Base-by-base conservation (phyloP, 1,284 basidiomycete genomes). In the Tilletia indica region DNA sequence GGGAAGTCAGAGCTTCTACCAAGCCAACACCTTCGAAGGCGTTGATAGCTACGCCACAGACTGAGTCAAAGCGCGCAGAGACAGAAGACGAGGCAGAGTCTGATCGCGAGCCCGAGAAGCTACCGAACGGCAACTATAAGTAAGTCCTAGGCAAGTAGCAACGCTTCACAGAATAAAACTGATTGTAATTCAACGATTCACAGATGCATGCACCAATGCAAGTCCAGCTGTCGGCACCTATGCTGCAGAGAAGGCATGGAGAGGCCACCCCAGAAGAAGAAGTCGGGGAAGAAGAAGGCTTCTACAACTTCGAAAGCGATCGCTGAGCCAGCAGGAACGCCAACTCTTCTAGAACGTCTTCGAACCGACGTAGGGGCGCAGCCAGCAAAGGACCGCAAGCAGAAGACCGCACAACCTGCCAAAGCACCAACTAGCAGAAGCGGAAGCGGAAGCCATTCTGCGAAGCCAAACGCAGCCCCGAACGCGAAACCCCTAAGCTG, bases 141-240 rank as follows among this genome's bases (percentile, higher is more conserved):
- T 82, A 21, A 72, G 71, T 66, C 21, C 19, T 8, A 31, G 25
- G 36, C 12, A 3, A 1, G 6, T 21, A 64, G 61, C 34, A 38
- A 39, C 11, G 42, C 42, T 45, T 19, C 14, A 3, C 21, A 8
- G 25, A 66, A 38, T n/a, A 2, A 16, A 64, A 6, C 36, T 38
- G 47, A 39, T 9, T 21, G 16, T 4, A 25, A 34, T 34, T n/a
- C 16, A 19, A 42, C 51, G 48, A 21, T 39, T 14, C 2, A 14
- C 69, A 77, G 73, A 31, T 78, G 77, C 69, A 72, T 74, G 68
- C 77, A 78, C 69, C 74, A 68, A 31, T 78, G 77, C 78, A 83
- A 82, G 63, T 70, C 61, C 12, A 69, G 51, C 1, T 85, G 84
- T 72, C 73, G 81, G 36, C 84, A 85, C 61, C 71, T 77, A 34